These are phyloP conservation scores for Penicillium verrucosum DNA, from an alignment of 2,329 filamentous ascomycete genomes.

Conservation along the genomic window DNA sequence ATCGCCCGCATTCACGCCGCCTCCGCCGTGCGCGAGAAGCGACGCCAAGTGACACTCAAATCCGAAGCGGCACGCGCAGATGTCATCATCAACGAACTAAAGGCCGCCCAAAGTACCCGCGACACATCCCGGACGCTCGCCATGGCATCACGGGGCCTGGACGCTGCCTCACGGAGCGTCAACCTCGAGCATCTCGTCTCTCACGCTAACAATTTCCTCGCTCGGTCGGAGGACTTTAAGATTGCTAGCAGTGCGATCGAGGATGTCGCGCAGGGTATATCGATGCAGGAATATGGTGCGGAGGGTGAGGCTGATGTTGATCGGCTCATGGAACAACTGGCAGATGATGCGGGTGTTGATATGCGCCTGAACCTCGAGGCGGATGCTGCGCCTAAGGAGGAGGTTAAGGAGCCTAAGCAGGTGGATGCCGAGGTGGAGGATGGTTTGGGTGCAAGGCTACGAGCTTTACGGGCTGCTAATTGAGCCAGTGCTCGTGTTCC, in stretches of 20 bases:
- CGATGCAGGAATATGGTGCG: constrained; percentile 46
- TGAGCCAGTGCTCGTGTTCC: constrained; percentile 10
- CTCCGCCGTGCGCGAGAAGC: constrained; percentile 47
- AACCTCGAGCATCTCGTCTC: constrained; percentile 45
- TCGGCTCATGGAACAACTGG: constrained; percentile 44
- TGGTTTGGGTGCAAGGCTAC: constrained; percentile 40
- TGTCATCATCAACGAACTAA: constrained; percentile 49
- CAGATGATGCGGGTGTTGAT: constrained; percentile 45
- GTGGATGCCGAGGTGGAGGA: constrained; percentile 40
- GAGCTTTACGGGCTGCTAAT: constrained; percentile 40
- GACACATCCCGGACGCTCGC: constrained; percentile 47
- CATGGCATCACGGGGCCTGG: constrained; percentile 44
- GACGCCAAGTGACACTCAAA: constrained; percentile 45
- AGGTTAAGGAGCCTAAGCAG: constrained; percentile 40
- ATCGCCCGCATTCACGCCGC: constrained; percentile 50
- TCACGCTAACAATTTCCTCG: constrained; percentile 44
- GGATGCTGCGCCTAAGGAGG: constrained; percentile 39
- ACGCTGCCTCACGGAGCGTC: constrained; percentile 45
- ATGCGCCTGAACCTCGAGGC: constrained; percentile 41
- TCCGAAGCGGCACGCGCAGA: constrained; percentile 48
- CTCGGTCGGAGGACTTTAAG: constrained; percentile 43
- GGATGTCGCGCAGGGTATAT: constrained; percentile 41
- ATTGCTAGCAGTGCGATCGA: constrained; percentile 43
- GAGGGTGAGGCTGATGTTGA: constrained; percentile 44
- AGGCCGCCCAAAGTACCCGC: constrained; percentile 48